Conservation (phyloP, 805 yeast genomes). For the Kazachstania psychrophila region DNA sequence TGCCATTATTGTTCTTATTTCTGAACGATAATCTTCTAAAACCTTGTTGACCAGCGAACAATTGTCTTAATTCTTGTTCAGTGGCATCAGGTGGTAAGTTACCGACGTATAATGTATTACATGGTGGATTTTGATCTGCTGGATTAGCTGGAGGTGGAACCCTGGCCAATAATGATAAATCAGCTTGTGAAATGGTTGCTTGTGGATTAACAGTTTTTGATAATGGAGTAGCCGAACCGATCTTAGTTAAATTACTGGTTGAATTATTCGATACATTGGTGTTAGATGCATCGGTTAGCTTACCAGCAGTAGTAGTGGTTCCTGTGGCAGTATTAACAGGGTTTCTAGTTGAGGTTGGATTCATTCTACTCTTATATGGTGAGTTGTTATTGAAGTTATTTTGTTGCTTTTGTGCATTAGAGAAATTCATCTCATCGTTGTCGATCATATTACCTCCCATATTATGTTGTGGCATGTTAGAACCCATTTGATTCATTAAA, state of each 20-base stretch:
- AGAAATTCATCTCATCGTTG: background rate
- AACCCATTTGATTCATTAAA: slow-evolving; percentile 7
- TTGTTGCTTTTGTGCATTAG: slow-evolving; percentile 2
- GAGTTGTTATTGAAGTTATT: slow-evolving; percentile 1
- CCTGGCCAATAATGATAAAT: slow-evolving; percentile 61
- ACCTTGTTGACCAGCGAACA: slow-evolving; percentile 84
- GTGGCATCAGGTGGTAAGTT: slow-evolving; percentile 95
- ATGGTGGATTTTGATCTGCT: slow-evolving; percentile 98
- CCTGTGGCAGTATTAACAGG: background rate
- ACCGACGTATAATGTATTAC: slow-evolving; percentile 94
- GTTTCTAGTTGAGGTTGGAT: background rate
- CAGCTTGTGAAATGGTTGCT: slow-evolving; percentile 37
- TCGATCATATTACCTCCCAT: slow-evolving; percentile 3
- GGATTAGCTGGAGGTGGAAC: slow-evolving; percentile 94
- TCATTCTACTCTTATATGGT: slow-evolving; percentile 3
- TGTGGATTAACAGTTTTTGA: slow-evolving; percentile 10
- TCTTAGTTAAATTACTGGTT: background rate
- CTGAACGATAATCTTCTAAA: slow-evolving; percentile 88
- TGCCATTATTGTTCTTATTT: slow-evolving; percentile 47
- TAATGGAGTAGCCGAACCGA: slow-evolving; percentile 4
- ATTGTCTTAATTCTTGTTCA: slow-evolving; percentile 79
- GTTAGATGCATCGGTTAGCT: background rate
- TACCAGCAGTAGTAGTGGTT: background rate
- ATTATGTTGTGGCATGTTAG: background rate
- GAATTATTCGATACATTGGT: background rate